A percentile compares a stretch with the other conserved stretches of the same genome.
phyloP scores from a whole-genome alignment of 2,329 filamentous ascomycete genomes.

The Cladosporium cucumerinum region DNA sequence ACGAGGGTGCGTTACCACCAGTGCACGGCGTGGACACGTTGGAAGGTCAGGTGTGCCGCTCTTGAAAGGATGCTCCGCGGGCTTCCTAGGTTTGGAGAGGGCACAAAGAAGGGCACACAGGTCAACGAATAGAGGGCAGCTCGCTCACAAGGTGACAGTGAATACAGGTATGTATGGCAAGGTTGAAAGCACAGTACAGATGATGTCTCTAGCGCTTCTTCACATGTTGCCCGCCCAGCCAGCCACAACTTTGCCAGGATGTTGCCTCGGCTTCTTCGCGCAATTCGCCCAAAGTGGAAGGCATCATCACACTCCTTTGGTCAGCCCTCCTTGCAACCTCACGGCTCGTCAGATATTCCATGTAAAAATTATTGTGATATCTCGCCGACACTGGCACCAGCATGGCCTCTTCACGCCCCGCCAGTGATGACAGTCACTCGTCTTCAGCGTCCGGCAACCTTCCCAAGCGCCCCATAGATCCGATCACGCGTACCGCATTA shows the following conservation, averaged over 20 bases:
- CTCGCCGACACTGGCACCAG: background rate
- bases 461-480: conserved; percentile 49
- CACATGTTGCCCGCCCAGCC: background rate
- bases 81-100: background rate
- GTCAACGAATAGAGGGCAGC: background rate
- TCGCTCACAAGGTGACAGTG: background rate
- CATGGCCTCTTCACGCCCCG: conserved; percentile 3
- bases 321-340: background rate
- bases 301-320: conserved; percentile 1
- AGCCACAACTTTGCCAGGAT: background rate
- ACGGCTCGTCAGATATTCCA: background rate
- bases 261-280: conserved; percentile 3
- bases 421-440: conserved; percentile 8
- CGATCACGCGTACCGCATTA: conserved; percentile 77
- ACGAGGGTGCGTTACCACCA: background rate
- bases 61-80: background rate
- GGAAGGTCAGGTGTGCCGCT: background rate
- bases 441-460: conserved; percentile 21
- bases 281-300: background rate
- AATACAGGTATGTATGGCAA: background rate
- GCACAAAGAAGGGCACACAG: background rate
- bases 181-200: background rate
- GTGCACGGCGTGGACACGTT: background rate
- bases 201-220: background rate
- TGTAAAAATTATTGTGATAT: background rate